Conservation (phyloP, 768 basidiomycete species). For the Suillus lakei region DNA sequence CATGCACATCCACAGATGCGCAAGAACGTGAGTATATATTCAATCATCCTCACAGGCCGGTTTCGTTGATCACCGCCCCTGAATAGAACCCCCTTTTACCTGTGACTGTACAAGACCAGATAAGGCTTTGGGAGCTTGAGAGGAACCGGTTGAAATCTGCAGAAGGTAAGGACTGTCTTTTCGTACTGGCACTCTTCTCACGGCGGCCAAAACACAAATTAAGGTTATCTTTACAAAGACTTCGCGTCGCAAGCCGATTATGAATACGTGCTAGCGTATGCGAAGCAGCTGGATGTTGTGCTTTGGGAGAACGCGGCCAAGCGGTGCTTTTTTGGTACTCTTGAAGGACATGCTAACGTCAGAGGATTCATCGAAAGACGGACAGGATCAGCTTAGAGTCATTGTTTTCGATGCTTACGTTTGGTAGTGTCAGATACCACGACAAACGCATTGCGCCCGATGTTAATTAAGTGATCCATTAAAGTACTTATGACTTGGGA, state of each 20-base stretch:
- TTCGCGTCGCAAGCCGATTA: constrained; percentile 90
- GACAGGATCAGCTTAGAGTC: constrained; percentile 43
- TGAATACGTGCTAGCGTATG: constrained; percentile 84
- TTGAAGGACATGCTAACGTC: constrained; percentile 80
- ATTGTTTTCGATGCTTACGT: neutral
- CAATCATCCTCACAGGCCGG: neutral
- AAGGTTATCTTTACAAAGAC: constrained; percentile 87
- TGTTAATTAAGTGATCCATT: constrained; percentile 11
- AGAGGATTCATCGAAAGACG: constrained; percentile 80
- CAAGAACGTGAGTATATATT: constrained; percentile 67
- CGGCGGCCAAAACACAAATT: constrained; percentile 6
- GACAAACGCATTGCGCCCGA: neutral
- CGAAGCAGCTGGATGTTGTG: constrained; percentile 79
- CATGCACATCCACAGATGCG: constrained; percentile 99
- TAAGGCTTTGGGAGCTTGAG: constrained; percentile 96
- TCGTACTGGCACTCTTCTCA: constrained; percentile 14
- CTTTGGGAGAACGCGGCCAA: constrained; percentile 79
- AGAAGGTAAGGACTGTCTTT: constrained; percentile 63
- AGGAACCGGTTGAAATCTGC: constrained; percentile 86
- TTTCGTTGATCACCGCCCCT: constrained; percentile 17
- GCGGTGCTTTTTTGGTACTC: constrained; percentile 82
- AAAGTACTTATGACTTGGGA: neutral
- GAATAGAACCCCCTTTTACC: constrained; percentile 87
- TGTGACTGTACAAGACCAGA: constrained; percentile 97
- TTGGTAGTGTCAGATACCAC: neutral